Base-by-base conservation (phyloP, 2,329 filamentous ascomycete genomes). In the Cladophialophora carrionii region DNA sequence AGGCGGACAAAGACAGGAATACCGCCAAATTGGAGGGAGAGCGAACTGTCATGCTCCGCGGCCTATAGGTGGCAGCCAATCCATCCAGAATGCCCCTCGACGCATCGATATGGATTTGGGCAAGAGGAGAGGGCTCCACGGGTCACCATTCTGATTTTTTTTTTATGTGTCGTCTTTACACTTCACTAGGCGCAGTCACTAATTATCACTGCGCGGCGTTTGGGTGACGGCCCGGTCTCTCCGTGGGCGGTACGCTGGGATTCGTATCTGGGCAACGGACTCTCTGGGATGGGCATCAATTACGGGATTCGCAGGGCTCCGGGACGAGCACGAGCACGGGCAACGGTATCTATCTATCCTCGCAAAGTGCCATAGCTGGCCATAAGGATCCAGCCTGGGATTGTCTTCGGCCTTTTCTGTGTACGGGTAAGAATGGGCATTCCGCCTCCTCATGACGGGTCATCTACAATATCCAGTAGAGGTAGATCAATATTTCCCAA, bases 1-100 rank as follows among this genome's bases (percentile, higher is more conserved):
- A 96, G 83, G 92, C 96, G 78, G 94, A 91, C 55, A 92, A 96
- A 79, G 92, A 96, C 78, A 88, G 92, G 71, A 99, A 99, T 78
- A 91, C 92, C 65, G 90, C 92, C 71, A 93, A 96, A 81, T 83
- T 99, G 76, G 91, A 97, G 79, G 87, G 88, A 64, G 94, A 99
- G 84, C 86, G 94, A 75, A 99, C 95, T 54, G 90, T 94, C 70
- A 92, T 96, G 73, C 95, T 98, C 81, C 93, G 90, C 80, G 93
- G 93, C 68, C 89, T 96, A 77, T 96, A 85, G 74, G 5, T 26
- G 22, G 37, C 37, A n/a, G 14, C 34, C 46, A 41, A 49, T 22
- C 12, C n/a, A 26, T n/a, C 10, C 6, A 49, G 46, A 49, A 49
- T 49, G 20, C 22, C 46, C 14, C 4, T 41, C 17, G 17, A 1